Conservation (phyloP, 164 flowering plant species). For the Nelumbo lutea region DNA sequence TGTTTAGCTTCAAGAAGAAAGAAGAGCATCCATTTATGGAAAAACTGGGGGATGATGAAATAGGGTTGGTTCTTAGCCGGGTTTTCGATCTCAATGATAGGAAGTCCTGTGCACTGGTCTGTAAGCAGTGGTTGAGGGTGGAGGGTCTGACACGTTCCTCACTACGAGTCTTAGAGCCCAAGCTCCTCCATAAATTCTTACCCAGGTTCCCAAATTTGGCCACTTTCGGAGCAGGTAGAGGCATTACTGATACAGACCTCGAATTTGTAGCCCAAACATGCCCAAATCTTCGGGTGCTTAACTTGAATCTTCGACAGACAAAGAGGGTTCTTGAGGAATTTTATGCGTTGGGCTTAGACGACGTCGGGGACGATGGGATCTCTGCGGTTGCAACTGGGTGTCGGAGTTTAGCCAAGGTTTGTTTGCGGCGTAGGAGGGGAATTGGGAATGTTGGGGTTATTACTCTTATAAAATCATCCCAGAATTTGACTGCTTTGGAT, state of each 20-base stretch:
- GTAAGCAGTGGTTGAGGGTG: slow-evolving; percentile 29
- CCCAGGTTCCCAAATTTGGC: slow-evolving; percentile 29
- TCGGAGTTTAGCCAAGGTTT: slow-evolving; percentile 1
- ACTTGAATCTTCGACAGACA: slow-evolving; percentile 3
- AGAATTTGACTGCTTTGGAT: slow-evolving; percentile 6
- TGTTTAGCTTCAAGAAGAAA: too few species aligned
- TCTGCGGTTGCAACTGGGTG: slow-evolving; percentile 12
- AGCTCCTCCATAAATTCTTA: slow-evolving; percentile 16
- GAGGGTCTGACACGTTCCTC: slow-evolving; percentile 21
- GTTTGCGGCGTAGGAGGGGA: slow-evolving; percentile 11
- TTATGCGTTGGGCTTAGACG: background rate
- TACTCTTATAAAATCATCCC: slow-evolving; percentile 8
- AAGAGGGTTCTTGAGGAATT: slow-evolving; percentile 5
- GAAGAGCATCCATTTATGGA: too few species aligned
- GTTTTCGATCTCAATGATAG: slow-evolving; percentile 10
- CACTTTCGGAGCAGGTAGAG: slow-evolving; percentile 7
- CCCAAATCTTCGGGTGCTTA: slow-evolving; percentile 8
- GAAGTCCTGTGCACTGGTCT: slow-evolving; percentile 21
- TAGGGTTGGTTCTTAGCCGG: slow-evolving; percentile 16
- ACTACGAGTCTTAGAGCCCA: slow-evolving; percentile 18
- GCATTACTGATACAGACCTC: slow-evolving; percentile 11
- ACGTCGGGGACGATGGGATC: slow-evolving; percentile 15
- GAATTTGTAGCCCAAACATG: slow-evolving; percentile 17
- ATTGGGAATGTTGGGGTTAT: slow-evolving; percentile 13
- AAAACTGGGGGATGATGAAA: slow-evolving; percentile 22